A percentile compares a stretch with the other conserved stretches of the same genome.
phyloP scores from a whole-genome alignment of 768 basidiomycete genomes.

The Boletus subcaerulescens region DNA sequence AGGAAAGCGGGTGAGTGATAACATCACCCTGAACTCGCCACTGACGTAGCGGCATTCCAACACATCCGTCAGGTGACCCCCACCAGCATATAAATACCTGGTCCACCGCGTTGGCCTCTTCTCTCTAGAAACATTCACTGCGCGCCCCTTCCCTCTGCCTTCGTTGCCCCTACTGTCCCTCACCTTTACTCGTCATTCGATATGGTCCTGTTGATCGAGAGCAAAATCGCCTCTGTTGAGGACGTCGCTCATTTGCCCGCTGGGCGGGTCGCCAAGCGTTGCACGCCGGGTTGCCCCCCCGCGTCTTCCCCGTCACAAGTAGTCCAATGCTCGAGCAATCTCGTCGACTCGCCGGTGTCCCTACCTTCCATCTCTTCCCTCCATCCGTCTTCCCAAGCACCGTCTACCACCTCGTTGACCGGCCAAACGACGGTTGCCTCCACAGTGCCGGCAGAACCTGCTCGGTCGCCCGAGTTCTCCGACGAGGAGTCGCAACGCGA shows the following conservation, averaged over 20 bases:
- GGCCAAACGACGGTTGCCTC: not conserved
- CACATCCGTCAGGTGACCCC: too few relatives aligned
- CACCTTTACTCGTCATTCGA: constrained; percentile 5
- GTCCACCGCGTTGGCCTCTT: too few relatives aligned
- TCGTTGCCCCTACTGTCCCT: too few relatives aligned
- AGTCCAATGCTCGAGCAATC: not conserved
- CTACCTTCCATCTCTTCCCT: too few relatives aligned
- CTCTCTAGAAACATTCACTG: too few relatives aligned
- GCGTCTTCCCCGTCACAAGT: not conserved
- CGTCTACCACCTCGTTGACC: not conserved
- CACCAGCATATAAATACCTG: too few relatives aligned
- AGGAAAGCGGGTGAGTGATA: too few relatives aligned
- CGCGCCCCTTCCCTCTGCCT: too few relatives aligned
- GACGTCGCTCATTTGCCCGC: constrained; percentile 4
- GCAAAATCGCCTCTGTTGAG: constrained; percentile 13
- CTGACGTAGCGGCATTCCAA: too few relatives aligned
- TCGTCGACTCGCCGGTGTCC: not conserved
- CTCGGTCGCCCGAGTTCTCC: constrained; percentile 3
- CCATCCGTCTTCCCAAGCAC: not conserved
- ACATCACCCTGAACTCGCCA: too few relatives aligned
- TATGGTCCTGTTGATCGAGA: constrained; percentile 22
- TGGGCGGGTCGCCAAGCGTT: not conserved
- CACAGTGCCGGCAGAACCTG: not conserved
- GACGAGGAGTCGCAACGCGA: too few relatives aligned
- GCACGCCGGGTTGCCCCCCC: not conserved